Percentiles rank a stretch among this genome's conserved stretches.
Conservation (phyloP, 2,329 filamentous ascomycete genomes). For the Colletotrichum tanaceti region DNA sequence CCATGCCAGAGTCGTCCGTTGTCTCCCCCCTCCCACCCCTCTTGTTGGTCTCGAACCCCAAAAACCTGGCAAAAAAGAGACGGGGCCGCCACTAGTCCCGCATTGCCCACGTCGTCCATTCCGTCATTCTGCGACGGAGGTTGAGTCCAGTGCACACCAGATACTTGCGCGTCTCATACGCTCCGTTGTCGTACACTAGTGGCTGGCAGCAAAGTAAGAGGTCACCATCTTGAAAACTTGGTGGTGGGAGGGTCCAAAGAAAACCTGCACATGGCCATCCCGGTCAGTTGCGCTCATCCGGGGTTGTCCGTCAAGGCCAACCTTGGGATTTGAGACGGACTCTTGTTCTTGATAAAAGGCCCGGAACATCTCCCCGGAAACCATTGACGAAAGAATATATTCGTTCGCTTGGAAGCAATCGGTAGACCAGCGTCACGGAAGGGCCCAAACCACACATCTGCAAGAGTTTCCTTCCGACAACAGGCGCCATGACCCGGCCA, state of each 20-base stretch:
- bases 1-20: not conserved
- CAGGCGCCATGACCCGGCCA: constrained; percentile 49
- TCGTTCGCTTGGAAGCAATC: not conserved
- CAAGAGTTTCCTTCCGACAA: not conserved
- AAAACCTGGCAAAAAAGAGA: constrained; percentile 21
- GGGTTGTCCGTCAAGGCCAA: not conserved
- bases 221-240: constrained; percentile 12
- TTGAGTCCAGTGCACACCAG: constrained; percentile 22
- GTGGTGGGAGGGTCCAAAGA: constrained; percentile 11
- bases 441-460: not conserved
- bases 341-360: constrained; percentile 10
- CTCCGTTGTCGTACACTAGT: not conserved
- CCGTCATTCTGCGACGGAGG: constrained; percentile 27
- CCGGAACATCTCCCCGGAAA: not conserved
- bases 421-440: not conserved
- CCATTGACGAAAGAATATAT: not conserved
- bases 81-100: constrained; percentile 8
- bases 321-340: constrained; percentile 1
- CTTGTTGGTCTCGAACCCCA: not conserved
- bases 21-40: constrained; percentile 9
- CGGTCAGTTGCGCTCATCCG: constrained; percentile 3
- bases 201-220: not conserved
- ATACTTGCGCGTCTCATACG: constrained; percentile 13
- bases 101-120: constrained; percentile 27
- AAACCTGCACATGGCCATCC: constrained; percentile 27